Conservation (phyloP, 2,329 filamentous ascomycete genomes). For the Aureobasidium subglaciale region DNA sequence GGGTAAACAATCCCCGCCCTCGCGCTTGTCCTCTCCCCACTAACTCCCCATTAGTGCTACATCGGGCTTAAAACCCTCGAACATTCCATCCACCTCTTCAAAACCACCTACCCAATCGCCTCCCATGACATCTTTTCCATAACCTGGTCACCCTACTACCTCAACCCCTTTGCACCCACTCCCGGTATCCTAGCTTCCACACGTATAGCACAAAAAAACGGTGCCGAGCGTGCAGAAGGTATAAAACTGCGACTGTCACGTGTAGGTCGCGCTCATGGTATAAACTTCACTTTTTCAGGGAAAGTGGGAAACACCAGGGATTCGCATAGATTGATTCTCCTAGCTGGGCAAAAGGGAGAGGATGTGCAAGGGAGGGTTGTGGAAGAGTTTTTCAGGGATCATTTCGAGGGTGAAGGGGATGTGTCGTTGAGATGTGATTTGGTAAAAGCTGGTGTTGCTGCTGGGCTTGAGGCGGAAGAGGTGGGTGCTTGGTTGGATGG, state of each 20-base stretch:
- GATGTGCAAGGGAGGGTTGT: neutral
- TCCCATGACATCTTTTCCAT: neutral
- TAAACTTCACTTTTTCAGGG: neutral
- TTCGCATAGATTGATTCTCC: neutral
- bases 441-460: neutral
- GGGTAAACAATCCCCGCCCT: neutral
- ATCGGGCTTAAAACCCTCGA: neutral
- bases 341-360: neutral
- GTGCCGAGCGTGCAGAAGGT: neutral
- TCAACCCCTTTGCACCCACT: neutral
- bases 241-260: neutral
- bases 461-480: neutral
- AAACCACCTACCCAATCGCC: neutral
- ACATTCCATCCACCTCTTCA: neutral
- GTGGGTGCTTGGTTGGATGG: neutral
- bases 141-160: neutral
- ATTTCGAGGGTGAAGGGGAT: neutral
- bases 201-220: neutral
- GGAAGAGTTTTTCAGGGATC: neutral
- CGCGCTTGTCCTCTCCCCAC: neutral
- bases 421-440: neutral
- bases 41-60: neutral
- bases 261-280: neutral
- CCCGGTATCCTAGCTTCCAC: neutral
- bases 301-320: neutral